phyloP scores from a whole-genome alignment of 192 early-diverging fungal genomes.

The Jimgerdemannia lactiflua region DNA sequence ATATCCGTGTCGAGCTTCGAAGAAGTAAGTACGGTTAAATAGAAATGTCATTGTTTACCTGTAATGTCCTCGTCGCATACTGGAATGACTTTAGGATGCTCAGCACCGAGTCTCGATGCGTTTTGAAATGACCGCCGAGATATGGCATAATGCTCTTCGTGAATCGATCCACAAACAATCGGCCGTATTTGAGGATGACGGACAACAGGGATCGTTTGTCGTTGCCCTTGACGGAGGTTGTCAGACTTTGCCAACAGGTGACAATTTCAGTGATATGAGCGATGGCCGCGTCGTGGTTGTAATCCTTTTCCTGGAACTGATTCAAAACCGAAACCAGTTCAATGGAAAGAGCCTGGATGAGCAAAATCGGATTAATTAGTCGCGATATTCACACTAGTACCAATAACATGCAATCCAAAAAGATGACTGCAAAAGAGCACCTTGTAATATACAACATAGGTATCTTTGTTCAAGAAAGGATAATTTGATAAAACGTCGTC shows the following conservation, averaged over 20 bases:
- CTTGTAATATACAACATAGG: slow-evolving; percentile 39
- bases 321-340: slow-evolving; percentile 25
- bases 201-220: slow-evolving; percentile 42
- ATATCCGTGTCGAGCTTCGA: neutral
- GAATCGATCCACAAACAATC: slow-evolving; percentile 52
- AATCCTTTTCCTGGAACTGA: slow-evolving; percentile 20
- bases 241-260: slow-evolving; percentile 39
- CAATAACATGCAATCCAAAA: neutral
- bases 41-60: slow-evolving; percentile 26
- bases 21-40: too few species aligned
- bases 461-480: slow-evolving; percentile 38
- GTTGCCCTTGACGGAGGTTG: slow-evolving; percentile 43
- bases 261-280: slow-evolving; percentile 31
- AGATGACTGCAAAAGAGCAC: slow-evolving; percentile 7
- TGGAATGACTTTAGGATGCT: slow-evolving; percentile 54
- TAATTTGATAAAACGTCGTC: slow-evolving; percentile 24
- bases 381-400: too few species aligned
- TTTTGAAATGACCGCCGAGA: slow-evolving; percentile 42
- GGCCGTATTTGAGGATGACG: slow-evolving; percentile 41
- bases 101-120: slow-evolving; percentile 33
- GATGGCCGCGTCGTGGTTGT: slow-evolving; percentile 23
- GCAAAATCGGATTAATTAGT: neutral
- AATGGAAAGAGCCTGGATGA: slow-evolving; percentile 29
- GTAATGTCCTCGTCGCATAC: slow-evolving; percentile 41
- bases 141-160: slow-evolving; percentile 47